phyloP scores from a whole-genome alignment of 768 basidiomycete species.

The Pleurotus cornucopiae region DNA sequence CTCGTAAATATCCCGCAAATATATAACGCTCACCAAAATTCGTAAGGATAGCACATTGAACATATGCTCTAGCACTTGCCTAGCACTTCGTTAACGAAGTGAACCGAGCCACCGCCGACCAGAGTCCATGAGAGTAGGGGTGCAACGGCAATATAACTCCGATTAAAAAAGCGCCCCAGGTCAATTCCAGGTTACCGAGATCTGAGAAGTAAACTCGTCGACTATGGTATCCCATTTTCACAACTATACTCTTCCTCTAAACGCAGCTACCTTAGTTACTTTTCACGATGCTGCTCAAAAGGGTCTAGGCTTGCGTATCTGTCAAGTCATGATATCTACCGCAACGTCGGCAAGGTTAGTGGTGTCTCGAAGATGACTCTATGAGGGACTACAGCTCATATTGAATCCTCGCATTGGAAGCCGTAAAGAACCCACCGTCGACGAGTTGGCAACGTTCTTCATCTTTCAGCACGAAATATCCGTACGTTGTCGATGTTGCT shows the following conservation, averaged over 20 bases:
- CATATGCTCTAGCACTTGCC: too few species aligned
- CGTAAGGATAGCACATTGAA: too few species aligned
- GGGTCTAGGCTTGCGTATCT: conserved; percentile 15
- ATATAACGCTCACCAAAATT: too few species aligned
- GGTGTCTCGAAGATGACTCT: background rate
- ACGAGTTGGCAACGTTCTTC: conserved; percentile 24
- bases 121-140: too few species aligned
- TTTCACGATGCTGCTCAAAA: conserved; percentile 19
- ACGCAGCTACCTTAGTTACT: conserved; percentile 28
- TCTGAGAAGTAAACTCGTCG: background rate
- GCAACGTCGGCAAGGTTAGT: conserved; percentile 24
- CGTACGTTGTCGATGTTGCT: conserved; percentile 17
- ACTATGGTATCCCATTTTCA: conserved; percentile 2
- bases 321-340: conserved; percentile 29
- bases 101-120: too few species aligned
- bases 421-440: conserved; percentile 15
- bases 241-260: conserved; percentile 27
- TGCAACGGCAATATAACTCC: too few species aligned
- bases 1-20: too few species aligned
- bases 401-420: background rate
- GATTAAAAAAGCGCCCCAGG: too few species aligned
- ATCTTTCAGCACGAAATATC: conserved; percentile 30
- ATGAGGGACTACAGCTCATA: background rate
- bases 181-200: background rate
- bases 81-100: too few species aligned